Base-by-base conservation (phyloP, 192 early-diverging fungal genomes). In the Linnemannia schmuckeri region DNA sequence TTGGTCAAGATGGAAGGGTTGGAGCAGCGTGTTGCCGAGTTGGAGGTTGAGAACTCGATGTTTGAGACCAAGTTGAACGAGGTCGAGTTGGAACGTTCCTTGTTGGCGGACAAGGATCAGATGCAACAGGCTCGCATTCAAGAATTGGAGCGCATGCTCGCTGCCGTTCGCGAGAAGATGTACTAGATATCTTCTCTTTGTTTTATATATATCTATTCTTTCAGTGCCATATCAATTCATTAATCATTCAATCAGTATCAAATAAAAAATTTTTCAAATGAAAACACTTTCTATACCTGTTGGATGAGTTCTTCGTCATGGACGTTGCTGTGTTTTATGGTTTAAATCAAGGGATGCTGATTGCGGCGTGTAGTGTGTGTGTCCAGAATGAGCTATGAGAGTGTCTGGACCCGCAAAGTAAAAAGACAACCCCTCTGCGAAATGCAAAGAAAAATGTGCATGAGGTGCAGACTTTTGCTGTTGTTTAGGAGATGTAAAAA, bases 1-100 rank as follows among this genome's bases (percentile, higher is more conserved):
- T 91, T 96, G 47, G 91, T 93, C 83, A 94, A 92, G 87, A 94
- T 99, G 90, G 96, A 96, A 82, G 89, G 89, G 9, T 94, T 99
- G 54, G 97, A 98, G 83, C 88, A 83, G 35, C 94, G 96, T 68
- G 97, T 98, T 47, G 88, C 90, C 1, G 92, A 96, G 66, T 91
- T 99, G 13, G 96, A 98, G 89, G 83, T 89, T 27, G 92, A 97
- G 78, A 99, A 98, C 79, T 87, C 85, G 7, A 87, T 87, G 85
- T 87, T 87, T 44, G 85, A 87, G 35, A 22, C 85, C 47, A 87
- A 87, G 76, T 75, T 87, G 85, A 87, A 87, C 52, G 85, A 87
- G 42, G 85, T 87, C 38, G 85, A 87, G 85, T 71, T 87, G 55
- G 85, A 87, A 33, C 85, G 85, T 27, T 87, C 85, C 0, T 81